Base-by-base conservation (phyloP, 2,329 filamentous ascomycete genomes). In the Periconia macrospinosa region DNA sequence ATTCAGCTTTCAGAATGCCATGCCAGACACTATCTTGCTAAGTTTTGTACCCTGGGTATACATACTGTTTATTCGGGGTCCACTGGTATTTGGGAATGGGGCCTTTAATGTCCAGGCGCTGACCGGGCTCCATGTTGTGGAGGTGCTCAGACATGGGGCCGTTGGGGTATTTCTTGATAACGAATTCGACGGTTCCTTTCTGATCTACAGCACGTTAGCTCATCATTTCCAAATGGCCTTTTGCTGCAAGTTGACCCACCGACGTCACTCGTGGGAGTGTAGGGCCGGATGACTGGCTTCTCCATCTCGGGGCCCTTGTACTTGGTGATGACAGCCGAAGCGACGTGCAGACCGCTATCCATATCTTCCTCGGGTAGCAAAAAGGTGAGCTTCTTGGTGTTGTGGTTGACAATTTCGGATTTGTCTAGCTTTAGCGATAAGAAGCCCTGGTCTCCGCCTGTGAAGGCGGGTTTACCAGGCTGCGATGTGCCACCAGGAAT, bases 31-130 rank as follows among this genome's bases (percentile, higher is more conserved):
- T 13, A 10, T 37, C 15, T 37, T 13, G 33, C 3, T n/a, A 37
- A 8, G 30, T 8, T 33, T 17, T n/a, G 41, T 50, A 47, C 14
- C 52, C 80, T 13, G 11, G 33, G 15, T 13, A 14, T 13, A 37
- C 33, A 13, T 37, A 37, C 33, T 97, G 92, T 85, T 96, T 97
- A 84, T 97, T 97, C 63, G 87, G 71, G 49, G 85, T 72, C 92
- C 92, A 97, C 30, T 85, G 77, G 77, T 97, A 97, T 79, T 99
- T 99, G 68, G 91, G 90, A 40, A 99, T 86, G 2, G 94, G 94
- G 17, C 94, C 94, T 83, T 99, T 97, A 81, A 99, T 86, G 58
- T 93, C 88, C 51, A 99, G 86, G 15, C 83, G 82, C 76, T 97
- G 88, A 58, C 92, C 91, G 43, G 90, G 87, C 33, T 83, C 81